Conservation (phyloP, 306 rosid genomes). For the Trifolium fragiferum region DNA sequence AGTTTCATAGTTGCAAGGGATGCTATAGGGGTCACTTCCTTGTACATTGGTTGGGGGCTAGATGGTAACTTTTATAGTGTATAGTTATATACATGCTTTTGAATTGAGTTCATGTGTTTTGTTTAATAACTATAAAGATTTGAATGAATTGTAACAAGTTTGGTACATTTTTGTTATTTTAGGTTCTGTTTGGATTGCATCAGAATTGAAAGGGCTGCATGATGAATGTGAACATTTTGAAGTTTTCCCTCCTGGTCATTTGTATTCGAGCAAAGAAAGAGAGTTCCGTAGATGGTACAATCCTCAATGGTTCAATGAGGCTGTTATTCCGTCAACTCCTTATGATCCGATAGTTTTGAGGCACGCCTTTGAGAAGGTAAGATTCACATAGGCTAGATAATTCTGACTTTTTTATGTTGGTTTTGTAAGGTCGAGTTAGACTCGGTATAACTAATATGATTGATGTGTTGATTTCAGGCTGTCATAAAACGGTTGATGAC, state of each 20-base stretch:
- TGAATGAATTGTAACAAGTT: slow-evolving; percentile 9
- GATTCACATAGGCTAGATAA: neutral
- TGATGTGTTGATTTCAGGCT: slow-evolving; percentile 55
- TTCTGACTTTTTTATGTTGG: neutral
- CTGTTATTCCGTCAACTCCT: slow-evolving; percentile 68
- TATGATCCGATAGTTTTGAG: slow-evolving; percentile 89
- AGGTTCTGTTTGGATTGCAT: slow-evolving; percentile 95
- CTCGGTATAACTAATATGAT: neutral
- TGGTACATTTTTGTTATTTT: slow-evolving; percentile 13
- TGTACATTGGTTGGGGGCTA: slow-evolving; percentile 95
- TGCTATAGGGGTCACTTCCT: slow-evolving; percentile 93
- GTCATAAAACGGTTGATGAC: slow-evolving; percentile 95
- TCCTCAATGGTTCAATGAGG: slow-evolving; percentile 88
- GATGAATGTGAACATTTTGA: slow-evolving; percentile 93
- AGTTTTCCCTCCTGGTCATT: slow-evolving; percentile 87
- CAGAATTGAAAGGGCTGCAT: slow-evolving; percentile 83
- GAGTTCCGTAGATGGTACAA: slow-evolving; percentile 84
- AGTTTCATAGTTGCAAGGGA: slow-evolving; percentile 92
- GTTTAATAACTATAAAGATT: neutral
- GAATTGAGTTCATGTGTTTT: neutral
- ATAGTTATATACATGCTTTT: neutral
- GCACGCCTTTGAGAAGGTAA: slow-evolving; percentile 74
- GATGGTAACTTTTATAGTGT: slow-evolving; percentile 62
- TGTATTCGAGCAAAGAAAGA: slow-evolving; percentile 88
- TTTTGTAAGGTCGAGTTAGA: neutral